Evolutionary conservation across 1,284 basidiomycete genomes (phyloP).

Genomic region (Apiotrichum porosum): DNA sequence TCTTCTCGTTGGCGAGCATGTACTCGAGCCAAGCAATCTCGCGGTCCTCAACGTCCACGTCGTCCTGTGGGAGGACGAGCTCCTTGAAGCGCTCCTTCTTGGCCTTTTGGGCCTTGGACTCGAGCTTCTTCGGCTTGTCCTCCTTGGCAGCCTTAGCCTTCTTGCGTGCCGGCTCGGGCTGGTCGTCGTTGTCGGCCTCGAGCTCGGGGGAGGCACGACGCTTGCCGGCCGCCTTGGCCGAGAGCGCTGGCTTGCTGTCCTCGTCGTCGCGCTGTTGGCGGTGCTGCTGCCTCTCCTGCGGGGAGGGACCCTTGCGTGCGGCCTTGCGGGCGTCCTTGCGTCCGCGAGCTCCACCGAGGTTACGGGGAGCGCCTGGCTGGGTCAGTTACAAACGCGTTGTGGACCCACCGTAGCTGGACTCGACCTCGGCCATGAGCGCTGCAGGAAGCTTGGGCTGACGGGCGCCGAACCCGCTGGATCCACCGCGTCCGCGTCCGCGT

Average conservation of each 20-base stretch:
- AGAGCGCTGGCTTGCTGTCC: neutral
- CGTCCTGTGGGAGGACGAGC: conserved; percentile 34
- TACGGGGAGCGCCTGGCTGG: too few relatives aligned
- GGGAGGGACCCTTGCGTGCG: conserved; percentile 14
- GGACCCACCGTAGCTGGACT: conserved; percentile 29
- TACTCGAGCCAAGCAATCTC: conserved; percentile 74
- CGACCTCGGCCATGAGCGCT: conserved; percentile 33
- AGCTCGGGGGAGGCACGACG: conserved; percentile 10
- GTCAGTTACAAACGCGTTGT: too few relatives aligned
- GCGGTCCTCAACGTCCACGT: conserved; percentile 59
- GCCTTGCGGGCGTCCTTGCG: conserved; percentile 17
- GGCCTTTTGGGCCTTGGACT: conserved; percentile 2
- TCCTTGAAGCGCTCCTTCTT: conserved; percentile 27
- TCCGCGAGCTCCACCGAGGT: neutral
- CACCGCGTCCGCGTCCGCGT: conserved; percentile 2
- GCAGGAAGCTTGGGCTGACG: conserved; percentile 34
- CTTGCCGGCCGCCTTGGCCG: conserved; percentile 7
- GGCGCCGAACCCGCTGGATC: conserved; percentile 2
- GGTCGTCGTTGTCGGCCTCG: conserved; percentile 31
- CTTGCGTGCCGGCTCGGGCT: conserved; percentile 27
- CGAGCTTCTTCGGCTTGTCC: conserved; percentile 9
- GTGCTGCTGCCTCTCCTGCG: conserved; percentile 33
- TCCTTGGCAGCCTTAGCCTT: conserved; percentile 13
- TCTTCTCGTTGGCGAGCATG: conserved; percentile 56
- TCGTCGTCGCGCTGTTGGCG: neutral